Evolutionary conservation across 306 rosid species (phyloP), one percentile per base, ranked within the genome.

Genomic region (Vigna angularis): DNA sequence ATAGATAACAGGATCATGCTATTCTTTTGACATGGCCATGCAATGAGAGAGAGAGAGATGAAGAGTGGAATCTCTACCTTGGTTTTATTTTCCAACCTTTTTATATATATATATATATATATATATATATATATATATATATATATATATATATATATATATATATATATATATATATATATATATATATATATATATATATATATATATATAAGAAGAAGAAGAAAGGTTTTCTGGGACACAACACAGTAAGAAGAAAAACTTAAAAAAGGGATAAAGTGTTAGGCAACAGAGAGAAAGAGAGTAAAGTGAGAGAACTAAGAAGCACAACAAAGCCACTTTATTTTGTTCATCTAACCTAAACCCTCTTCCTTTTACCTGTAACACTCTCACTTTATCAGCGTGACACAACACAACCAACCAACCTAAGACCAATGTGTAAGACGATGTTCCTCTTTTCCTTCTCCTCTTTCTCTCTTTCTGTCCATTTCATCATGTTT

Each of bases 351-450:
- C 34, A 26, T 24, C 28, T 61, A 48, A 28, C 17, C 69, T 48
- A 48, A 61, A 74, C 79, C 61, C 72, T 24, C 45, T 11, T 38
- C 11, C 26, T 70, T 26, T n/a, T 6, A 32, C 12, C n/a, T 49
- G 53, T 15, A 17, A 57, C 71, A 30, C 62, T 50, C 69, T 64
- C 70, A 58, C 76, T 44, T 62, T 70, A 69, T 66, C 84, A 66
- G 30, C 59, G 70, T 55, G 30, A 42, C 42, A 57, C 44, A 51
- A 42, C 47, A 42, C 47, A 42, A 42, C 47, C 47, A 42, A 81
- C 81, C 81, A 74, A 67, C 75, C 76, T 34, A 67, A 34, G 53
- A 66, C 76, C 84, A 40, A 62, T 64, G 70, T 81, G 85, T 61
- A 81, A 75, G 81, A 59, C 51, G 32, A 58, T 74, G 51, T 42